Evolutionary conservation across 768 basidiomycete species (phyloP).

Genomic region (Rhodotorula sphaerocarpa): DNA sequence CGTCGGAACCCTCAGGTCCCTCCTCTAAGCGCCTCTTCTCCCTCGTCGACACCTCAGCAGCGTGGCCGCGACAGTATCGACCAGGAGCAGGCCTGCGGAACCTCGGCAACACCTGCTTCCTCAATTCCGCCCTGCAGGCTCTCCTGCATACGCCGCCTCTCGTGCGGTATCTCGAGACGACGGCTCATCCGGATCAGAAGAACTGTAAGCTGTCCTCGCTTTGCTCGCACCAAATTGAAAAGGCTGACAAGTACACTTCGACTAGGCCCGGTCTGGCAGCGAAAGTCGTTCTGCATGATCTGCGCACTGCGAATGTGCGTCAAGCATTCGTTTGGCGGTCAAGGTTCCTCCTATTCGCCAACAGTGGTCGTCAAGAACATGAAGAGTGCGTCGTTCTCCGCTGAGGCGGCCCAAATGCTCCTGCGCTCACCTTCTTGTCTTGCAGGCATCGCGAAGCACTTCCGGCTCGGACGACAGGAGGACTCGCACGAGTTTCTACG

Average conservation of each 20-base stretch:
- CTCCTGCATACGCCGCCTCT: slow-evolving; percentile 86
- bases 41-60: slow-evolving; percentile 14
- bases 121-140: slow-evolving; percentile 90
- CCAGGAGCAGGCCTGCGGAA: slow-evolving; percentile 36
- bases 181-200: neutral
- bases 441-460: slow-evolving; percentile 78
- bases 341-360: slow-evolving; percentile 55
- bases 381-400: slow-evolving; percentile 51
- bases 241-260: neutral
- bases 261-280: neutral
- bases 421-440: neutral
- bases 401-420: neutral
- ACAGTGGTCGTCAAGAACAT: slow-evolving; percentile 59
- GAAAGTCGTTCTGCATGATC: slow-evolving; percentile 62
- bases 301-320: slow-evolving; percentile 61
- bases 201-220: neutral
- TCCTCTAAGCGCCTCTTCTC: slow-evolving; percentile 15
- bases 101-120: slow-evolving; percentile 57
- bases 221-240: neutral
- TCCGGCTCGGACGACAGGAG: slow-evolving; percentile 86
- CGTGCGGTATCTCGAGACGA: slow-evolving; percentile 44
- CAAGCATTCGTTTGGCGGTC: slow-evolving; percentile 50
- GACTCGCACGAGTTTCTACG: slow-evolving; percentile 97
- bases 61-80: slow-evolving; percentile 18
- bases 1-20: neutral